A percentile compares a stretch with the other conserved stretches of the same genome.
Evolutionary conservation across 2,329 filamentous ascomycete species (phyloP).

Genomic region (Fusarium heterosporum): DNA sequence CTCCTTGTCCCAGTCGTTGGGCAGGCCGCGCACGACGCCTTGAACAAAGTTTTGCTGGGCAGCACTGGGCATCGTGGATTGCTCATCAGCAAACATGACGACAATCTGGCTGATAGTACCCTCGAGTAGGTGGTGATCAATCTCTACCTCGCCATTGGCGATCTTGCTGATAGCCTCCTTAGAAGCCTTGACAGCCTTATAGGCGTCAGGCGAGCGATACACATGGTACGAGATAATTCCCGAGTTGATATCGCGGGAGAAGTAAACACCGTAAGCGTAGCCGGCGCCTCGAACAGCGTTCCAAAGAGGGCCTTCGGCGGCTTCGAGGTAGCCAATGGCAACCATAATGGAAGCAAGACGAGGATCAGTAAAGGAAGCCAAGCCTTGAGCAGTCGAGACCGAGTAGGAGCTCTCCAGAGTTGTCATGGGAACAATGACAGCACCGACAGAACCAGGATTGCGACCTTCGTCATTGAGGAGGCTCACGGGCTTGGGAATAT

Average conservation of each 20-base stretch:
- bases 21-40: slow-evolving; percentile 80
- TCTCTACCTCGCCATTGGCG: slow-evolving; percentile 74
- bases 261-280: slow-evolving; percentile 88
- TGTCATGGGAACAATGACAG: slow-evolving; percentile 88
- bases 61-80: slow-evolving; percentile 84
- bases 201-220: slow-evolving; percentile 89
- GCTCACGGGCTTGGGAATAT: slow-evolving; percentile 75
- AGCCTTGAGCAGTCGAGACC: slow-evolving; percentile 78
- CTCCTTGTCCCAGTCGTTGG: slow-evolving; percentile 80
- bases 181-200: slow-evolving; percentile 84
- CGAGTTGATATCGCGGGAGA: slow-evolving; percentile 80
- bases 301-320: slow-evolving; percentile 95
- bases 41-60: slow-evolving; percentile 86
- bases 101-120: slow-evolving; percentile 93
- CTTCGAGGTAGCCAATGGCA: slow-evolving; percentile 89
- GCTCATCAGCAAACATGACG: slow-evolving; percentile 85
- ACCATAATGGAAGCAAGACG: slow-evolving; percentile 87
- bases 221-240: slow-evolving; percentile 87
- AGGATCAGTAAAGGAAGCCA: slow-evolving; percentile 80
- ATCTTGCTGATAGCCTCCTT: slow-evolving; percentile 80
- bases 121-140: slow-evolving; percentile 87
- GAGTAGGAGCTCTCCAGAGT: slow-evolving; percentile 93
- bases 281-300: slow-evolving; percentile 91
- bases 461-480: slow-evolving; percentile 81
- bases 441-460: slow-evolving; percentile 77